Percentiles rank a stretch among this genome's conserved stretches.
phyloP scores from a whole-genome alignment of 768 basidiomycete species.

The Pulveroboletus sp. region DNA sequence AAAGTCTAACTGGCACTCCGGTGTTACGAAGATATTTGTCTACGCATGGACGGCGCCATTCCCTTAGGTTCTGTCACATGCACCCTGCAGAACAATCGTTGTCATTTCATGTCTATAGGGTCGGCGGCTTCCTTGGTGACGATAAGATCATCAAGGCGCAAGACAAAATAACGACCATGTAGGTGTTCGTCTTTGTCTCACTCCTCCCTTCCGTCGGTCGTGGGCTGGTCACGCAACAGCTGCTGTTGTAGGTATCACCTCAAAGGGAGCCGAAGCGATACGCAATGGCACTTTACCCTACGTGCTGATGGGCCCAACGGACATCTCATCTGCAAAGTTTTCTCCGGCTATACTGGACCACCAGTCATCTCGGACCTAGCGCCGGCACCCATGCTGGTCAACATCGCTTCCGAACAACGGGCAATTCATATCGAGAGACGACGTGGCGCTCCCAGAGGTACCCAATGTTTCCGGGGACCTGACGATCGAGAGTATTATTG shows the following conservation, averaged over 20 bases:
- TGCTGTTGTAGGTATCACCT: constrained; percentile 20
- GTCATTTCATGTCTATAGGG: constrained; percentile 25
- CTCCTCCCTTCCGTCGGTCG: not conserved
- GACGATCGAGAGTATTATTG: constrained; percentile 11
- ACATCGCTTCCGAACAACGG: constrained; percentile 10
- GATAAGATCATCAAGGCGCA: constrained; percentile 23
- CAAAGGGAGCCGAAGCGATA: constrained; percentile 11
- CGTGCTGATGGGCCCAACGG: constrained; percentile 18
- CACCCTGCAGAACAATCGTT: not conserved
- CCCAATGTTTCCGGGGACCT: constrained; percentile 22
- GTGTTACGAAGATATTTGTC: not conserved
- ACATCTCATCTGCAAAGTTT: constrained; percentile 15
- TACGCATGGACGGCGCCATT: not conserved
- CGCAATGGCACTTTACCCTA: constrained; percentile 19
- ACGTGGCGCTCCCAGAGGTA: constrained; percentile 7
- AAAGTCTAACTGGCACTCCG: not conserved
- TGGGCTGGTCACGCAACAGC: not conserved
- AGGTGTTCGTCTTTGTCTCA: not conserved
- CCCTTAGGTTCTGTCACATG: not conserved
- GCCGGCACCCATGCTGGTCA: too few species aligned
- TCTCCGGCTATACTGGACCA: constrained; percentile 19
- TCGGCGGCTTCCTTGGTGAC: constrained; percentile 23
- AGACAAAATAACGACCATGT: constrained; percentile 21
- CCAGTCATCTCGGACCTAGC: not conserved
- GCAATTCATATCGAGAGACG: constrained; percentile 11